A percentile compares a stretch with the other conserved stretches of the same genome.
phyloP scores from a whole-genome alignment of 1,139 yeast genomes.

The Waltiozyma sp. region DNA sequence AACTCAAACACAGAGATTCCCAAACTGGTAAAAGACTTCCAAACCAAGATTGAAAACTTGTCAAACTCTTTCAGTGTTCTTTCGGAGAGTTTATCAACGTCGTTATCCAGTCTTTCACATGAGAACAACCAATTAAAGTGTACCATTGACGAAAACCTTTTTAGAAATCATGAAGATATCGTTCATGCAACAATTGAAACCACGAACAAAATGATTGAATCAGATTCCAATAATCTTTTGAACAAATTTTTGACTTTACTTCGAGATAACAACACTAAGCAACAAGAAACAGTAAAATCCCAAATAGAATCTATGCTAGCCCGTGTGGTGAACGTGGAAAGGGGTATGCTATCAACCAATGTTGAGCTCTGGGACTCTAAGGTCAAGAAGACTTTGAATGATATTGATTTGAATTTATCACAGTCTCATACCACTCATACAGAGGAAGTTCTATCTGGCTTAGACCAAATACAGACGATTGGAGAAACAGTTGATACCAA shows the following conservation, averaged over 20 bases:
- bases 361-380: neutral
- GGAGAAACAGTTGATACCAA: neutral
- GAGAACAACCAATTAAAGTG: constrained; percentile 23
- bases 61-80: constrained; percentile 6
- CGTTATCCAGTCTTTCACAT: constrained; percentile 14
- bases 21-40: constrained; percentile 10
- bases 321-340: neutral
- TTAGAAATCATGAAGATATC: constrained; percentile 23
- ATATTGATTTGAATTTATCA: neutral
- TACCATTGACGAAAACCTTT: constrained; percentile 22
- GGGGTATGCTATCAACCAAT: neutral
- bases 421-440: neutral
- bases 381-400: neutral
- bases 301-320: neutral
- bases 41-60: constrained; percentile 6
- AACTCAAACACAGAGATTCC: constrained; percentile 15
- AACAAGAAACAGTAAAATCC: constrained; percentile 11
- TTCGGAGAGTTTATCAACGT: constrained; percentile 9
- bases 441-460: neutral
- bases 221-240: constrained; percentile 20
- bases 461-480: neutral
- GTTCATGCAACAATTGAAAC: constrained; percentile 18
- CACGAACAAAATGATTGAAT: constrained; percentile 20
- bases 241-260: constrained; percentile 13
- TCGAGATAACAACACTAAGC: constrained; percentile 20